Evolutionary conservation across 2,329 filamentous ascomycete genomes (phyloP), one percentile per base, ranked within the genome.

Genomic region (Trichoderma cornu-damae): DNA sequence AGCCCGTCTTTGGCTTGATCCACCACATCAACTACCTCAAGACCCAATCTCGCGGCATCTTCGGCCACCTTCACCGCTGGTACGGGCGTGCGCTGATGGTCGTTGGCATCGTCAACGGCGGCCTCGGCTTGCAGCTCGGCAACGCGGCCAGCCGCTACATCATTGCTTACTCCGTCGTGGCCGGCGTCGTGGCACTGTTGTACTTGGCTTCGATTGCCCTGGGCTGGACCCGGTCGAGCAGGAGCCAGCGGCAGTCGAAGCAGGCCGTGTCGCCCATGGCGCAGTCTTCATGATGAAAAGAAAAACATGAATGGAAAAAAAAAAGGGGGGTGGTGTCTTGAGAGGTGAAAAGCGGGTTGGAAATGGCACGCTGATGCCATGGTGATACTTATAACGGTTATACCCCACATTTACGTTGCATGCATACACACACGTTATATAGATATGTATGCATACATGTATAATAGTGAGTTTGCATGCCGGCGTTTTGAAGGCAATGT

Each of bases 91-190:
- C 72, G 1, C 68, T 87, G 42, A 80, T 88, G 61, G 56, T 80
- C 16, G 66, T 86, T 2, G 84, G 82, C 24, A 74, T 86, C 43
- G 67, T 87, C 63, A 87, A 87, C 63, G 85, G 84, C 56, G 85
- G 84, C 0, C 68, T 87, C 3, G 85, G 85, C 3, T 70, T 88
- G 26, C 60, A 77, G 61, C 72, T 85, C 14, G 74, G 79, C 1
- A 61, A 63, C 14, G 74, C 76, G 1, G 61, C 69, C 1, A 68
- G 60, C 2, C 64, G 67, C 9, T 77, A 78, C 43, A 68, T 80
- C 52, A 75, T 82, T 47, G 79, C 78, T 0, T 87, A 86, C 67
- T 70, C 76, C 0, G 77, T 85, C 4, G 70, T 86, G 24, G 75
- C 82, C 0, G 80, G 70, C 7, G 63, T 85, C 8, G 65, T 82